These are phyloP conservation scores for Miscanthus lutarioriparius DNA, from an alignment of 176 grass and related monocot genomes.

Conservation along the genomic window DNA sequence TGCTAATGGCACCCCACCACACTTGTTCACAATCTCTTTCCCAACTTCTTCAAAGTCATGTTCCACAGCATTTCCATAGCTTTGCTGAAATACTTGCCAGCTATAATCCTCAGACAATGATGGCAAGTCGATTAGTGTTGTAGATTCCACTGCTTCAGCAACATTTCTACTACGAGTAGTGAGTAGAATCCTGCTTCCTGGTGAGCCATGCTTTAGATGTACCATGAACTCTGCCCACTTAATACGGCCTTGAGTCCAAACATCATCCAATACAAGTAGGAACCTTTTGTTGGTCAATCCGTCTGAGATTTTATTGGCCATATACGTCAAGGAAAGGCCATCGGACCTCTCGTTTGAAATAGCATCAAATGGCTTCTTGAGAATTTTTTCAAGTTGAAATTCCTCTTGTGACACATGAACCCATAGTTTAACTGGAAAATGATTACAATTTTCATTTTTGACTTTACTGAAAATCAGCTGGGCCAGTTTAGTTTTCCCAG, in stretches of 20 bases:
- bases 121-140: neutral
- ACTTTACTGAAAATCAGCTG: too few species aligned
- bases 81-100: conserved; percentile 16
- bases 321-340: neutral
- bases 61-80: neutral
- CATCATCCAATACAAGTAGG: too few species aligned
- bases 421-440: neutral
- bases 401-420: too few species aligned
- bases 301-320: neutral
- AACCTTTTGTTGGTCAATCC: conserved; percentile 6
- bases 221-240: neutral
- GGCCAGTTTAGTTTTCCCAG: too few species aligned
- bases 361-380: neutral
- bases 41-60: too few species aligned
- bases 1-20: too few species aligned
- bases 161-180: neutral
- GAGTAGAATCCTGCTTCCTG: neutral
- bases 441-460: too few species aligned
- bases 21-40: too few species aligned
- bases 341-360: neutral
- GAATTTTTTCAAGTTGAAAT: conserved; percentile 24
- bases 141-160: neutral
- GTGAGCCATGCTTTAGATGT: neutral
- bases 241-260: too few species aligned
- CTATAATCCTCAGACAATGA: neutral